Evolutionary conservation across 257 asterid species (phyloP).

Genomic region (Forsythia viridissima): DNA sequence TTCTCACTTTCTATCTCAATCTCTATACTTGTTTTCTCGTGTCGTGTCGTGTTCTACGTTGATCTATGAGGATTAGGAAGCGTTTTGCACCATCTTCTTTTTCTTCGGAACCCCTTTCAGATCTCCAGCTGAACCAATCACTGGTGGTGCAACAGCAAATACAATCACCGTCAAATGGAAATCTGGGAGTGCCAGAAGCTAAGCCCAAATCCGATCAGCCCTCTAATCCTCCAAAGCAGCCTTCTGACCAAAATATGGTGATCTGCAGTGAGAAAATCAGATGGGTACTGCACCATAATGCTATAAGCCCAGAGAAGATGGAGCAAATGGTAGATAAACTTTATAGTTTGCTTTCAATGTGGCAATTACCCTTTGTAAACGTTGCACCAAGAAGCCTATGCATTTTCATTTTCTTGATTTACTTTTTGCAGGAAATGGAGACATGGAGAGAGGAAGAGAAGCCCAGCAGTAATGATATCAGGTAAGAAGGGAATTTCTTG

Average conservation of each 20-base stretch:
- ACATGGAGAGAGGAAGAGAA: conserved; percentile 24
- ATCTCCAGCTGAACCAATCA: conserved; percentile 59
- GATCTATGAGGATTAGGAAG: conserved; percentile 74
- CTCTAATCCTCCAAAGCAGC: conserved; percentile 2
- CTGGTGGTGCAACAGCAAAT: conserved; percentile 3
- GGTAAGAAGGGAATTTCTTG: conserved; percentile 31
- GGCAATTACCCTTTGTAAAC: not conserved
- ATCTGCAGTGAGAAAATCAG: conserved; percentile 21
- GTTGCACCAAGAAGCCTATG: conserved; percentile 17
- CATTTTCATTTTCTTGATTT: not conserved
- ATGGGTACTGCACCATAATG: conserved; percentile 34
- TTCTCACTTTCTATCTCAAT: no score
- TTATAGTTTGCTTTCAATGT: not conserved
- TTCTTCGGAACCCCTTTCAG: conserved; percentile 34
- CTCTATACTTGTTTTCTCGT: not conserved
- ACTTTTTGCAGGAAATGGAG: conserved; percentile 36
- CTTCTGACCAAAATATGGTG: conserved; percentile 25
- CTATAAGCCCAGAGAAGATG: conserved; percentile 10
- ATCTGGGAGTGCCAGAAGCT: not conserved
- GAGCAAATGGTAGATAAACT: conserved; percentile 33
- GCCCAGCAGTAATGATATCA: conserved; percentile 37
- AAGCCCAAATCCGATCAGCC: conserved; percentile 31
- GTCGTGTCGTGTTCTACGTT: not conserved
- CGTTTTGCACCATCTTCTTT: conserved; percentile 35
- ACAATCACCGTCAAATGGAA: not conserved